These are phyloP conservation scores for Neonectria faginata DNA, from an alignment of 2,329 filamentous ascomycete species.

Conservation along the genomic window DNA sequence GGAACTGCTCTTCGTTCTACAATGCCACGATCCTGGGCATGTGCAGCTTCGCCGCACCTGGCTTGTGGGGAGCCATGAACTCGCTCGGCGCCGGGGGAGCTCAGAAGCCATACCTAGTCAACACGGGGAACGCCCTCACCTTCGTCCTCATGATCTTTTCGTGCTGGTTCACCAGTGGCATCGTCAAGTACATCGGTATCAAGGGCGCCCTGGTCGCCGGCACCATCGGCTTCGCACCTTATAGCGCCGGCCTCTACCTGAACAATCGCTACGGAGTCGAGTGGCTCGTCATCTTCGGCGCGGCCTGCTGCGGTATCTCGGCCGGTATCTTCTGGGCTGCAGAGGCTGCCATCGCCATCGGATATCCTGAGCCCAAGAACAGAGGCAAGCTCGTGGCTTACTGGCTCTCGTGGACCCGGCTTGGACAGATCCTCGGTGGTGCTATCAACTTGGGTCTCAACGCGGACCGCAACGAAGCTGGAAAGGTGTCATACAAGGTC, in stretches of 20 bases:
- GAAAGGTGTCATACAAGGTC: slow-evolving; percentile 73
- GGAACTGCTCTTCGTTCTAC: slow-evolving; percentile 44
- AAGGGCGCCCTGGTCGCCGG: slow-evolving; percentile 56
- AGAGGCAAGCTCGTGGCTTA: slow-evolving; percentile 70
- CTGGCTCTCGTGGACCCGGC: slow-evolving; percentile 70
- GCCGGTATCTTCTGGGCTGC: slow-evolving; percentile 53
- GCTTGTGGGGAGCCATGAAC: slow-evolving; percentile 48
- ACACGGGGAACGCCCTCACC: slow-evolving; percentile 64
- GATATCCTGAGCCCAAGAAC: slow-evolving; percentile 74
- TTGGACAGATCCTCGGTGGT: slow-evolving; percentile 67
- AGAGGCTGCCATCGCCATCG: slow-evolving; percentile 57
- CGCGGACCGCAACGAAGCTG: slow-evolving; percentile 62
- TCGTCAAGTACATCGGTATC: slow-evolving; percentile 43
- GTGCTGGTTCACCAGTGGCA: slow-evolving; percentile 60
- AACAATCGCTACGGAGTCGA: slow-evolving; percentile 58
- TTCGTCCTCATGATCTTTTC: slow-evolving; percentile 60
- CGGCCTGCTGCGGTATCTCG: slow-evolving; percentile 55
- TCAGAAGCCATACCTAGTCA: slow-evolving; percentile 72
- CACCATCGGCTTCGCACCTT: slow-evolving; percentile 57
- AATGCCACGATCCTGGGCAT: slow-evolving; percentile 47
- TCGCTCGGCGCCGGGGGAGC: slow-evolving; percentile 57
- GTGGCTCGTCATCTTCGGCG: slow-evolving; percentile 59
- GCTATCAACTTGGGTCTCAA: slow-evolving; percentile 76
- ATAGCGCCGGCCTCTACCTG: slow-evolving; percentile 57
- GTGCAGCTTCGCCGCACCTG: slow-evolving; percentile 46